A percentile compares a stretch with the other conserved stretches of the same genome.
These are phyloP conservation scores for Dichomitus squalens DNA, from an alignment of 1,284 basidiomycete species.

Conservation along the genomic window DNA sequence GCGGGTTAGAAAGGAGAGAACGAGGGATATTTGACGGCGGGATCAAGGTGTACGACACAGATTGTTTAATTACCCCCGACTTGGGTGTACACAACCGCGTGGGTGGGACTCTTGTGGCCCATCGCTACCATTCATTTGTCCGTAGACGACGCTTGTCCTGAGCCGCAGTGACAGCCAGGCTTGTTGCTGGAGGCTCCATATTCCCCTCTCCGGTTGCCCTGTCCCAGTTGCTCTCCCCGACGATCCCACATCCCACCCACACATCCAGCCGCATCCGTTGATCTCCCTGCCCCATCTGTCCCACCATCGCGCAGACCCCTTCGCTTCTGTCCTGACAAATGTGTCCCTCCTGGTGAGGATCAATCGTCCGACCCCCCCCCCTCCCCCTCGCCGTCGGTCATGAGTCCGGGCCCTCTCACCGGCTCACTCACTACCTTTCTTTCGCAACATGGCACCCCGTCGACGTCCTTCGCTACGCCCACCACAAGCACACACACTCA, in stretches of 20 bases:
- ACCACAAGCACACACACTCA: background rate
- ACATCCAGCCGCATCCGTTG: background rate
- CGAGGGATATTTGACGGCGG: too few species aligned
- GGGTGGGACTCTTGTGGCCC: background rate
- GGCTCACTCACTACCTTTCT: background rate
- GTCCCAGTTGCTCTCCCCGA: background rate
- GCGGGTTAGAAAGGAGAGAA: too few species aligned
- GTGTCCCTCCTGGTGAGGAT: constrained; percentile 27
- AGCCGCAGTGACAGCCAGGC: background rate
- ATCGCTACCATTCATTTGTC: constrained; percentile 11
- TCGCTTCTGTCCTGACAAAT: constrained; percentile 10
- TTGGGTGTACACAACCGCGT: constrained; percentile 2
- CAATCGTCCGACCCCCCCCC: background rate
- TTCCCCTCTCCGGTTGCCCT: background rate
- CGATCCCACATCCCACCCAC: background rate
- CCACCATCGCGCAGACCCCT: too few species aligned
- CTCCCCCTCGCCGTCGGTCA: constrained; percentile 11
- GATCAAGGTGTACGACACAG: background rate
- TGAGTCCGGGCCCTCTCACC: constrained; percentile 8
- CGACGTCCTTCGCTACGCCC: background rate
- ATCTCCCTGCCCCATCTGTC: constrained; percentile 3
- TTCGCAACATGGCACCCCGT: background rate
- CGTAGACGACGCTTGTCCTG: constrained; percentile 2
- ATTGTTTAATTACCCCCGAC: constrained; percentile 7
- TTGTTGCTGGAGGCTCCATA: background rate